Conservation (phyloP, 164 flowering plant species). For the Paratinospora sagittata region DNA sequence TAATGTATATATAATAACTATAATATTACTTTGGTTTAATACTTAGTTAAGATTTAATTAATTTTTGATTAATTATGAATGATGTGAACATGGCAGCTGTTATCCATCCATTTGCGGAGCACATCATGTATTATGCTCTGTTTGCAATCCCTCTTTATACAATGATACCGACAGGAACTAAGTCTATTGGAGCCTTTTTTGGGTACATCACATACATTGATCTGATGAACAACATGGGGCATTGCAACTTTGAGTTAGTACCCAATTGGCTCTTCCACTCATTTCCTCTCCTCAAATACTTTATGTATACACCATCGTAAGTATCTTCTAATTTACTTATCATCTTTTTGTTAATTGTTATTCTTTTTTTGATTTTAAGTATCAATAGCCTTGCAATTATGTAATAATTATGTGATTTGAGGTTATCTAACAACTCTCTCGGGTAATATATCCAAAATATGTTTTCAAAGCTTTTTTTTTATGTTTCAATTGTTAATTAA, state of each 20-base stretch:
- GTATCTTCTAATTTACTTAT: constrained; percentile 22
- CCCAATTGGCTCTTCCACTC: constrained; percentile 32
- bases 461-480: too few relatives aligned
- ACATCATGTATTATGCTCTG: constrained; percentile 25
- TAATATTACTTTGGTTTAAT: too few relatives aligned
- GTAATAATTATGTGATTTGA: too few relatives aligned
- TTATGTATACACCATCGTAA: constrained; percentile 66
- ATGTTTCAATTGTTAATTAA: too few relatives aligned
- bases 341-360: too few relatives aligned
- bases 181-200: constrained; percentile 18
- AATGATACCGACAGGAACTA: constrained; percentile 10
- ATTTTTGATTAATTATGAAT: too few relatives aligned
- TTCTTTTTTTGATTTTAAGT: too few relatives aligned
- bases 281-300: constrained; percentile 47
- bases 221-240: constrained; percentile 58
- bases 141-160: constrained; percentile 32
- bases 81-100: constrained; percentile 61
- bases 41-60: too few relatives aligned
- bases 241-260: constrained; percentile 55
- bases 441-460: too few relatives aligned
- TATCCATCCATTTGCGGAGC: constrained; percentile 55
- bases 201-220: constrained; percentile 39
- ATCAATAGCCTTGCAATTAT: too few relatives aligned
- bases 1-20: too few relatives aligned
- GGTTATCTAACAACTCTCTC: too few relatives aligned